phyloP scores from a whole-genome alignment of 176 grass and related monocot species.

The Eragrostis nindensis region DNA sequence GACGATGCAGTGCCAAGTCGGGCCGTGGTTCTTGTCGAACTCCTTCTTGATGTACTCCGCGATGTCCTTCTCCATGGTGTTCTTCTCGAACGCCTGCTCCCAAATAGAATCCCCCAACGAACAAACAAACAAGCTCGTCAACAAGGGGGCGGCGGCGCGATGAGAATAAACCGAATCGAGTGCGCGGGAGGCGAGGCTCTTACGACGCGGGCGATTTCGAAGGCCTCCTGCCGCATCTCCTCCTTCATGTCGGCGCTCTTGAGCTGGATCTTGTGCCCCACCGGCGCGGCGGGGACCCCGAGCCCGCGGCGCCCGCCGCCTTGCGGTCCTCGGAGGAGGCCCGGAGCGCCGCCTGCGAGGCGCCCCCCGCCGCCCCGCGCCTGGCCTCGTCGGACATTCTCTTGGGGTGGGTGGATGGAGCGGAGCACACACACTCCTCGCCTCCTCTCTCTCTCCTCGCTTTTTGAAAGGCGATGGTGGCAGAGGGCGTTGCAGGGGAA shows the following conservation, averaged over 20 bases:
- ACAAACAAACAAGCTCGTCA: background rate
- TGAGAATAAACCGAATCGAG: slow-evolving; percentile 34
- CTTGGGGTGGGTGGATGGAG: background rate
- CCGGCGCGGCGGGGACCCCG: slow-evolving; percentile 45
- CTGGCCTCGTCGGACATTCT: slow-evolving; percentile 75
- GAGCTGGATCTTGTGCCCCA: slow-evolving; percentile 77
- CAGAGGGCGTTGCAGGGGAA: slow-evolving; percentile 11
- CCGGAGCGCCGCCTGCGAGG: slow-evolving; percentile 37
- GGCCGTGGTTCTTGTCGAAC: slow-evolving; percentile 94
- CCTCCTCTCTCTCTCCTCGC: background rate
- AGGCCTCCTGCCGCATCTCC: slow-evolving; percentile 88
- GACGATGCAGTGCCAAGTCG: slow-evolving; percentile 99
- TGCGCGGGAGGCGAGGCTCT: background rate
- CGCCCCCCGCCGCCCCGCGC: slow-evolving; percentile 35
- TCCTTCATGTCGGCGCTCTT: slow-evolving; percentile 99
- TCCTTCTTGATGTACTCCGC: slow-evolving; percentile 99
- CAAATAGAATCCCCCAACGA: slow-evolving; percentile 2
- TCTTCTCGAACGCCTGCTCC: slow-evolving; percentile 81
- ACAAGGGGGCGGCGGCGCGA: background rate
- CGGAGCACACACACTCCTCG: background rate
- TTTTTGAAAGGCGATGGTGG: slow-evolving; percentile 25
- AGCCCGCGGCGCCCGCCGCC: slow-evolving; percentile 33
- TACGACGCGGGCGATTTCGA: slow-evolving; percentile 90
- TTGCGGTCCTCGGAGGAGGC: slow-evolving; percentile 65
- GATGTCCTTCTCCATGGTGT: slow-evolving; percentile 93